phyloP scores from a whole-genome alignment of 768 basidiomycete genomes.

The Chalciporus chontae region DNA sequence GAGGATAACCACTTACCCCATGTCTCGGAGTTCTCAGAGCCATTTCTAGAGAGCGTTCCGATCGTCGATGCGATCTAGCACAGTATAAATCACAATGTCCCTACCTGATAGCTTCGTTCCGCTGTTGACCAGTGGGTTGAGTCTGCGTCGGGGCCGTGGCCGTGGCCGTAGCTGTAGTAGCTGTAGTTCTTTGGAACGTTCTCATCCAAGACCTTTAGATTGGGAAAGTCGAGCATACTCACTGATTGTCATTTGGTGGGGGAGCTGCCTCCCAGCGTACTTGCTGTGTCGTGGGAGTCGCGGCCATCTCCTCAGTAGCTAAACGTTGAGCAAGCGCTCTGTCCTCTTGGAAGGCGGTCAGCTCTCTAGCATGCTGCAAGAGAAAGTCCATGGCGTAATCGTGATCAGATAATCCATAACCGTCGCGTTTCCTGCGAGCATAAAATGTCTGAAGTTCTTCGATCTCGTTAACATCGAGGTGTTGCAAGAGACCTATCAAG shows the following conservation, averaged over 20 bases:
- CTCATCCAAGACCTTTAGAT: slow-evolving; percentile 1
- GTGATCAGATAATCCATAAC: slow-evolving; percentile 17
- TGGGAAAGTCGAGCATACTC: not conserved
- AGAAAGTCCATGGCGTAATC: slow-evolving; percentile 25
- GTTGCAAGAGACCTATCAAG: slow-evolving; percentile 15
- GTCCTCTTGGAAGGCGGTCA: slow-evolving; percentile 20
- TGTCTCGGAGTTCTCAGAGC: not conserved
- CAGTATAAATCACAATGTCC: not conserved
- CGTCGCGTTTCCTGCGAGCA: not conserved
- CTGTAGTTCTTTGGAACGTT: slow-evolving; percentile 3
- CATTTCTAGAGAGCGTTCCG: not conserved
- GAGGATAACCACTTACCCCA: slow-evolving; percentile 23
- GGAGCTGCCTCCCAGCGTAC: not conserved
- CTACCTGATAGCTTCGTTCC: slow-evolving; percentile 6
- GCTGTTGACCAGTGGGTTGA: slow-evolving; percentile 1
- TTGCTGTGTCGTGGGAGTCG: not conserved
- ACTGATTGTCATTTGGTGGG: not conserved
- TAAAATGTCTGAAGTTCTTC: slow-evolving; percentile 17
- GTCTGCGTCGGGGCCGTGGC: too few species aligned
- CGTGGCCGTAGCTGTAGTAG: too few species aligned
- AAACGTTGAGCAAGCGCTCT: slow-evolving; percentile 18
- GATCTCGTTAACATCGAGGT: slow-evolving; percentile 18
- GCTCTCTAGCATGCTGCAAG: slow-evolving; percentile 19
- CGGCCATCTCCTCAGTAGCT: slow-evolving; percentile 6
- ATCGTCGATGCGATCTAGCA: not conserved